Base-by-base conservation (phyloP, 495 filamentous ascomycete species). In the Echria macrotheca region DNA sequence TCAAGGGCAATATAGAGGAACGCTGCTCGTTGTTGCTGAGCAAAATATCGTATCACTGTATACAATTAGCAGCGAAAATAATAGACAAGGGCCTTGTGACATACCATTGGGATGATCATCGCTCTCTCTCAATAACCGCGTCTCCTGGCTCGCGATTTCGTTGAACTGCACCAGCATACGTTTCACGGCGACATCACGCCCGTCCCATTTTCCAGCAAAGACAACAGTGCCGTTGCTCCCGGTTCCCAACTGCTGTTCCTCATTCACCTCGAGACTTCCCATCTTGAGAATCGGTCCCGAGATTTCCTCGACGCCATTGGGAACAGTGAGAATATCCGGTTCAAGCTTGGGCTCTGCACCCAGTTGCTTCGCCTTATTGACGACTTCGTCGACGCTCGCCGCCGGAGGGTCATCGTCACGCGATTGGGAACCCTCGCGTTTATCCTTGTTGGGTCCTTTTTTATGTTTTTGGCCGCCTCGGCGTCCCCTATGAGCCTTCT, bases 1-100 rank as follows among this genome's bases (percentile, higher is more conserved):
- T 98, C 93, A 12, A 98, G 69, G 0, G 90, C 93, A 60, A 98
- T 98, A 61, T 97, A 98, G 18, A 96, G 75, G 65, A 98, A 98
- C n/a, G 85, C 83, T 12, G 83, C 77, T 7, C 87, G 86, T 55
- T 89, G 81, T 58, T 94, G 87, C 60, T 93, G 90, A 50, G 88
- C 88, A 58, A 84, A 95, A 60, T 98, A 98, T 37, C 93, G 87
- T 55, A 98, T 95, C 29, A 98, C 91, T 79, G 49, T 17, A n/a
- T 3, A 10, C n/a, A n/a, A n/a, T n/a, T n/a, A n/a, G n/a, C n/a
- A n/a, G n/a, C n/a, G n/a, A n/a, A n/a, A n/a, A n/a, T n/a, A n/a
- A n/a, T n/a, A n/a, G n/a, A n/a, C n/a, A n/a, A n/a, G n/a, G n/a
- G n/a, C n/a, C n/a, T 21, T 15, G 5, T 11, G 32, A 58, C 65